Conservation (phyloP, 2,329 filamentous ascomycete species). For the Xylaria sp. region DNA sequence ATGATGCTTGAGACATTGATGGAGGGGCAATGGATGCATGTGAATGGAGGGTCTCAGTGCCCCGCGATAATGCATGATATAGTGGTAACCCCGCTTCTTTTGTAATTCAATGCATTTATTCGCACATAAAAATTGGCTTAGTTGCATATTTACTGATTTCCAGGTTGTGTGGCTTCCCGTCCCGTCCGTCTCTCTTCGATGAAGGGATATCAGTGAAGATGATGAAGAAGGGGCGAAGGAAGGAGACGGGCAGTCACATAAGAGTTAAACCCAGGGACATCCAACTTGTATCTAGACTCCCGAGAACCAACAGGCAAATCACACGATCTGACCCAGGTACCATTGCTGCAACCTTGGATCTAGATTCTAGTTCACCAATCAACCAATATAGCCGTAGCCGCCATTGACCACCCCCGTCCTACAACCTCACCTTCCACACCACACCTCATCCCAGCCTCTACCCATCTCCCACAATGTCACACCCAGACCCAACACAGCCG, state of each 20-base stretch:
- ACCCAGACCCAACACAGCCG: slow-evolving; percentile 36
- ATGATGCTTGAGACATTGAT: slow-evolving; percentile 14
- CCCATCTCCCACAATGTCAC: slow-evolving; percentile 26
- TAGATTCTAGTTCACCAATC: slow-evolving; percentile 9
- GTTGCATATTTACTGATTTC: too few relatives aligned
- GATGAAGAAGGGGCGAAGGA: too few relatives aligned
- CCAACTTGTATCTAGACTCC: too few relatives aligned
- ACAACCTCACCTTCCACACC: not conserved
- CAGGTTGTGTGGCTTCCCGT: too few relatives aligned
- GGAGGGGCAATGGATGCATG: slow-evolving; percentile 22
- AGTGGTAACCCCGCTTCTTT: not conserved
- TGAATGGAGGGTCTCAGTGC: not conserved
- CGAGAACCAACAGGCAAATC: too few relatives aligned
- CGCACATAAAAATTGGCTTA: not conserved
- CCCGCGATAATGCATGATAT: slow-evolving; percentile 5
- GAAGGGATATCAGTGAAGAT: too few relatives aligned
- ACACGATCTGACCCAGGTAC: not conserved
- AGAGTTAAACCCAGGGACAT: too few relatives aligned
- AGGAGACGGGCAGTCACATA: too few relatives aligned
- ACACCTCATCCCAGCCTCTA: not conserved
- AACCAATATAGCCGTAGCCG: not conserved
- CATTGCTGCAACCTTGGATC: not conserved
- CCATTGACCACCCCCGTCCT: not conserved
- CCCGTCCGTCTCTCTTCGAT: too few relatives aligned
- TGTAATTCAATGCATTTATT: not conserved